phyloP scores from a whole-genome alignment of 2,329 filamentous ascomycete genomes.

The Colletotrichum sp. region DNA sequence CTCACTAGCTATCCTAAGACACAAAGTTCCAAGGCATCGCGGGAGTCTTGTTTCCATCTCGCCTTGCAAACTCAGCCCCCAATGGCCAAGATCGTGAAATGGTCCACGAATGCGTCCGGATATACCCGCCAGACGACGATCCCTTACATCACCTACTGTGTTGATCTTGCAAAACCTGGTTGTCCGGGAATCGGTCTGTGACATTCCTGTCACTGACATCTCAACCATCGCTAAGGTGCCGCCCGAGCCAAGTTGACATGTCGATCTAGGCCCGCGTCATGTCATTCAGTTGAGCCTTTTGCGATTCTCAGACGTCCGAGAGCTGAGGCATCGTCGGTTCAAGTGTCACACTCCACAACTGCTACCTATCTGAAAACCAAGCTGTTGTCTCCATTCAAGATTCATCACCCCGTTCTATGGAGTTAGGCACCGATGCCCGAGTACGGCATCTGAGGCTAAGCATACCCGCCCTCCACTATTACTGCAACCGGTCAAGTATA shows the following conservation, averaged over 20 bases:
- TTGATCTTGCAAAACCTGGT: background rate
- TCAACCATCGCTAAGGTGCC: background rate
- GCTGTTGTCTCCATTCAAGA: background rate
- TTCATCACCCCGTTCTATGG: background rate
- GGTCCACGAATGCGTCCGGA: slow-evolving; percentile 4
- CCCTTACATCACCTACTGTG: slow-evolving; percentile 11
- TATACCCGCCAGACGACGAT: slow-evolving; percentile 2
- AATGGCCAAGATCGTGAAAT: background rate
- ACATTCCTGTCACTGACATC: background rate
- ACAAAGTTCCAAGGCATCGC: background rate
- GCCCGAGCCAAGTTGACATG: background rate
- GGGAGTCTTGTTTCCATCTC: background rate
- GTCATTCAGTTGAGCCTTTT: background rate
- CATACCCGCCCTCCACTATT: background rate
- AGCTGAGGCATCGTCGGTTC: background rate
- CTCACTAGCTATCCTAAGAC: background rate
- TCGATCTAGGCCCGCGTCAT: background rate
- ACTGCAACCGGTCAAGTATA: background rate
- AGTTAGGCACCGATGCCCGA: background rate
- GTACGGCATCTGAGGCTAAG: background rate
- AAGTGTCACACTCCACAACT: background rate
- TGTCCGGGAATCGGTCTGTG: background rate
- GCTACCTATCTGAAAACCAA: background rate
- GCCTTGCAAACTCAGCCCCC: background rate
- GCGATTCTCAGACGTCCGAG: background rate